Conservation (phyloP, 1,284 basidiomycete genomes). For the Porodaedalea pini region DNA sequence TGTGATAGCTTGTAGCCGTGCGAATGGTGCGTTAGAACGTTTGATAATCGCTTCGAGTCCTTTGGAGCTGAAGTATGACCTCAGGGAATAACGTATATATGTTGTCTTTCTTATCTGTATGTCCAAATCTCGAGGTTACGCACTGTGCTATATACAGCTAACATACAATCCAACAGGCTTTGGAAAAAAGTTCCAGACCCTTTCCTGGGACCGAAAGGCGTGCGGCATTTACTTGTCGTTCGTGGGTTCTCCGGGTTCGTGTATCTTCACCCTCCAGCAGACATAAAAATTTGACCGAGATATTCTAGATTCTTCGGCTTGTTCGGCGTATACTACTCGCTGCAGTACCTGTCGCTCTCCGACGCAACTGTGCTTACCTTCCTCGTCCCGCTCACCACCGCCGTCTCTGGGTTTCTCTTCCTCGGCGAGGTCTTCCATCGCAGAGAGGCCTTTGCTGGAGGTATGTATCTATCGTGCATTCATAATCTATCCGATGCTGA, state of each 20-base stretch:
- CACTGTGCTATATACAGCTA: not conserved
- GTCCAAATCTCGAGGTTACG: constrained; percentile 13
- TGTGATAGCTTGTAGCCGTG: constrained; percentile 40
- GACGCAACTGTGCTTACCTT: constrained; percentile 78
- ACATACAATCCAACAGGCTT: constrained; percentile 12
- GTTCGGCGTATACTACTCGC: constrained; percentile 66
- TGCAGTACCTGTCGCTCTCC: constrained; percentile 66
- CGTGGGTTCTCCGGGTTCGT: constrained; percentile 19
- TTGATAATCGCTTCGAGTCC: not conserved
- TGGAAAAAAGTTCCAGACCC: constrained; percentile 16
- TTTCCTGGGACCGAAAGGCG: constrained; percentile 17
- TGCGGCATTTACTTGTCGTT: constrained; percentile 14
- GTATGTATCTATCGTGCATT: constrained; percentile 38
- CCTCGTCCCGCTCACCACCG: constrained; percentile 66
- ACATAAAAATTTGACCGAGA: not conserved
- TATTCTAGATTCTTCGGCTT: constrained; percentile 54
- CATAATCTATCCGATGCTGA: constrained; percentile 20
- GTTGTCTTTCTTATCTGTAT: constrained; percentile 39
- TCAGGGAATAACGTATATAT: constrained; percentile 38
- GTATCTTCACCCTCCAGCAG: not conserved
- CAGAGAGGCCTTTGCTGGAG: constrained; percentile 59
- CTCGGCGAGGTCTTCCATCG: constrained; percentile 61
- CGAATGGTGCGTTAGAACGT: constrained; percentile 39
- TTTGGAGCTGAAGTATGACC: not conserved
- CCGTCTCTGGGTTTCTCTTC: constrained; percentile 64